Evolutionary conservation across 371 early-diverging fungal genomes (phyloP).

Genomic region (Mycotypha africana): DNA sequence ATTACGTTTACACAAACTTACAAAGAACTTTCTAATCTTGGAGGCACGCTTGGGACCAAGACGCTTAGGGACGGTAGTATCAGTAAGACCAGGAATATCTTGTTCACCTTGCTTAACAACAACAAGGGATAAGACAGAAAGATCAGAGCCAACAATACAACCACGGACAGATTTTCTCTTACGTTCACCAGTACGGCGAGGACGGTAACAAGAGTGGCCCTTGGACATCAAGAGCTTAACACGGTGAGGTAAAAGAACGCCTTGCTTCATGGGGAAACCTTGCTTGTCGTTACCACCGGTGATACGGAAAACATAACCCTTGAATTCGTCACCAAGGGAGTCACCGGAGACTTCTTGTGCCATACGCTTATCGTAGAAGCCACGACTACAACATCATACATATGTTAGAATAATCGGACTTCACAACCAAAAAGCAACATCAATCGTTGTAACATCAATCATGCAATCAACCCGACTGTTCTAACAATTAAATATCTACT

Average conservation of each 20-base stretch:
- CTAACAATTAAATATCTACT: too few relatives aligned
- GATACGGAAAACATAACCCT: slow-evolving; percentile 98
- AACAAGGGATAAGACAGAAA: slow-evolving; percentile 91
- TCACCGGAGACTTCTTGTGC: slow-evolving; percentile 96
- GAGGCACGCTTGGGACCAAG: slow-evolving; percentile 98
- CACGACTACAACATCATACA: slow-evolving; percentile 57
- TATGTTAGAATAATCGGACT: not conserved
- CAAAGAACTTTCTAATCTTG: slow-evolving; percentile 98
- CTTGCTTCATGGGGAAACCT: slow-evolving; percentile 98
- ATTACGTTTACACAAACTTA: slow-evolving; percentile 30
- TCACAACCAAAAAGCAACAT: too few relatives aligned
- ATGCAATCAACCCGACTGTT: too few relatives aligned
- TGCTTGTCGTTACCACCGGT: slow-evolving; percentile 99
- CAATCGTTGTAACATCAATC: too few relatives aligned
- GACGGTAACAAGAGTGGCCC: slow-evolving; percentile 99
- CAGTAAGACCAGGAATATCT: slow-evolving; percentile 96
- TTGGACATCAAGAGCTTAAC: slow-evolving; percentile 93
- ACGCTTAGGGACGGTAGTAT: slow-evolving; percentile 88
- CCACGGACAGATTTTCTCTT: slow-evolving; percentile 99
- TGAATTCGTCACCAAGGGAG: slow-evolving; percentile 97
- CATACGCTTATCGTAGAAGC: slow-evolving; percentile 98
- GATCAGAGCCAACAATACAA: slow-evolving; percentile 96
- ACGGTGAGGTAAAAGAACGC: slow-evolving; percentile 92
- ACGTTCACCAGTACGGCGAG: slow-evolving; percentile 97
- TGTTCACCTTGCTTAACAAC: slow-evolving; percentile 96